phyloP scores from a whole-genome alignment of 768 basidiomycete species.

The Suillus discolor region DNA sequence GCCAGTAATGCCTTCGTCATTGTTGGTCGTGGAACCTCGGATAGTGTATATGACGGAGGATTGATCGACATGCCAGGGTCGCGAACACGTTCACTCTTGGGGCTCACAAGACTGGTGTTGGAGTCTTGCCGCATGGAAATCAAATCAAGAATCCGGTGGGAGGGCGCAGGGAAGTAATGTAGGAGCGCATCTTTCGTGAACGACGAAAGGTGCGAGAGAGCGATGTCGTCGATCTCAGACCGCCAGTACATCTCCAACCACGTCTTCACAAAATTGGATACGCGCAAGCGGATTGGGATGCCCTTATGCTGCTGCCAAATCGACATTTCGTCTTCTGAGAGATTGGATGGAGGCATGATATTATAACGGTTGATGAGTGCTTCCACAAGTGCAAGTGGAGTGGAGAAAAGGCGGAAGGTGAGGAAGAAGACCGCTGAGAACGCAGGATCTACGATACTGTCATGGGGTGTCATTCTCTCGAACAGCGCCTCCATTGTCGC shows the following conservation, averaged over 20 bases:
- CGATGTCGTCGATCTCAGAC: conserved; percentile 66
- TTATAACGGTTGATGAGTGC: conserved; percentile 84
- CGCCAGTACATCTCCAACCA: conserved; percentile 96
- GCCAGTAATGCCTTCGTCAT: conserved; percentile 80
- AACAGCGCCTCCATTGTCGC: conserved; percentile 88
- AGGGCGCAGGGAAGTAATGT: conserved; percentile 65
- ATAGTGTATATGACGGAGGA: conserved; percentile 50
- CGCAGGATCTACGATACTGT: conserved; percentile 83
- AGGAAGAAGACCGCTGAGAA: conserved; percentile 92
- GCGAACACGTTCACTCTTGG: conserved; percentile 63
- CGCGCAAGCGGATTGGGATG: conserved; percentile 85
- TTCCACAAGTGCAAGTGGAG: conserved; percentile 74
- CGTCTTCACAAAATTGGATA: conserved; percentile 90
- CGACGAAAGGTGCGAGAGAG: conserved; percentile 54
- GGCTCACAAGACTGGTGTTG: conserved; percentile 50
- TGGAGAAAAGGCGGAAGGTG: conserved; percentile 91
- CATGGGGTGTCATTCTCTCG: conserved; percentile 98
- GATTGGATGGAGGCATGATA: conserved; percentile 60
- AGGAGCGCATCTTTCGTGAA: conserved; percentile 67
- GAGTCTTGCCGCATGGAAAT: conserved; percentile 57
- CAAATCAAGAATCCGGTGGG: conserved; percentile 73
- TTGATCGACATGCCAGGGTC: conserved; percentile 79
- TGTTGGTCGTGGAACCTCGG: conserved; percentile 83
- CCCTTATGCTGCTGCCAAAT: conserved; percentile 89
- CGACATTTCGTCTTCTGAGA: conserved; percentile 60